Conservation (phyloP, 352 stramenopile species). For the Globisporangium nodosum region DNA sequence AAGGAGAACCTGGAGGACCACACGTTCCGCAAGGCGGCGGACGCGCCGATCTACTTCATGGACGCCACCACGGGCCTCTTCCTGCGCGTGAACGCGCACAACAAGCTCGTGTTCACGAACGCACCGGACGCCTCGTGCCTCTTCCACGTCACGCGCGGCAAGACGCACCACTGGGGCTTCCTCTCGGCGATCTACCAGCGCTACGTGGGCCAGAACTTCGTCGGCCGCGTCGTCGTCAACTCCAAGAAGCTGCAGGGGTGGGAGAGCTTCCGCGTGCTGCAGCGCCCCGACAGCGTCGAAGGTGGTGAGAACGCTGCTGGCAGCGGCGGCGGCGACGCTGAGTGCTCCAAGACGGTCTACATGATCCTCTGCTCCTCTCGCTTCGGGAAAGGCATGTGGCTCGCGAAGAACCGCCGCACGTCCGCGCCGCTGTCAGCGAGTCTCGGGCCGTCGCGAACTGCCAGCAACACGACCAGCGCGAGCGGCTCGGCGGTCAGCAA, state of each 20-base stretch:
- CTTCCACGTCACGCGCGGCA: conserved; percentile 68
- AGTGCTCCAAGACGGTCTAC: conserved; percentile 33
- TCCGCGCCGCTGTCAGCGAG: conserved; percentile 9
- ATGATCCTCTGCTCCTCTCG: conserved; percentile 69
- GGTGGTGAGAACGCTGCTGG: background rate
- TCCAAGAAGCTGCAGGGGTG: conserved; percentile 66
- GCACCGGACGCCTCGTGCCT: conserved; percentile 58
- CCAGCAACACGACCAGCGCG: background rate
- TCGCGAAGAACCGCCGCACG: conserved; percentile 37
- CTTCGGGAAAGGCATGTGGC: conserved; percentile 82
- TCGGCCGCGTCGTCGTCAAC: conserved; percentile 48
- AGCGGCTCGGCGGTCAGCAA: background rate
- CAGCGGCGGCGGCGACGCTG: conserved; percentile 4
- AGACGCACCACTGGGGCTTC: conserved; percentile 83
- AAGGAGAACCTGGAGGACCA: conserved; percentile 51
- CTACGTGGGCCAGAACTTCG: conserved; percentile 74
- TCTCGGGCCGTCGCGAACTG: conserved; percentile 1
- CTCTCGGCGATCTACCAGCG: conserved; percentile 48
- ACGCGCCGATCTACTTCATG: conserved; percentile 68
- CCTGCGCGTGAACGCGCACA: conserved; percentile 48
- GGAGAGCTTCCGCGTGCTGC: conserved; percentile 69
- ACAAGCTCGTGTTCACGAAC: conserved; percentile 61
- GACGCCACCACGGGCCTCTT: conserved; percentile 47
- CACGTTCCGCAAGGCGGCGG: conserved; percentile 28
- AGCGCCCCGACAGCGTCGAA: conserved; percentile 22